These are phyloP conservation scores for Pterulicium gracile DNA, from an alignment of 1,284 basidiomycete species.

Conservation along the genomic window DNA sequence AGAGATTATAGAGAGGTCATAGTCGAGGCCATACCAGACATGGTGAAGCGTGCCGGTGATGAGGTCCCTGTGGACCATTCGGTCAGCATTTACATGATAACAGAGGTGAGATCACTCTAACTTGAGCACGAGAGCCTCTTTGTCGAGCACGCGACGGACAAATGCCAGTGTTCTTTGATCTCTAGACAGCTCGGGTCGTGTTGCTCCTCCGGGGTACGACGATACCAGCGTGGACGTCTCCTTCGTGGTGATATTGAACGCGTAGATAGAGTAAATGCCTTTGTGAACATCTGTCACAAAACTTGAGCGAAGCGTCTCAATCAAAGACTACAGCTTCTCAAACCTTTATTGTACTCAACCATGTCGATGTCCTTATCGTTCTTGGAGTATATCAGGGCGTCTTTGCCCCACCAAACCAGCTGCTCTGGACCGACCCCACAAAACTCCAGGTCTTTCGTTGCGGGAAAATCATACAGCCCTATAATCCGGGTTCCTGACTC, in stretches of 20 bases:
- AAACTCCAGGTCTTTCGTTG: conserved; percentile 39
- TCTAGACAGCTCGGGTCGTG: conserved; percentile 56
- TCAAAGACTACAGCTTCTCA: background rate
- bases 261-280: conserved; percentile 62
- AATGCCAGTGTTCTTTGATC: conserved; percentile 62
- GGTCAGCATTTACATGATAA: too few species aligned
- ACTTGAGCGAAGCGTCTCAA: conserved; percentile 1
- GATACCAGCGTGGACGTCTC: conserved; percentile 39
- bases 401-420: conserved; percentile 46
- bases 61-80: conserved; percentile 43
- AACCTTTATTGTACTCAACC: conserved; percentile 60
- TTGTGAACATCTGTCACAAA: conserved; percentile 44
- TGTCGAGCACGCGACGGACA: conserved; percentile 61
- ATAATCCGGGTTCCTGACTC: conserved; percentile 45
- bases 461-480: conserved; percentile 42
- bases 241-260: conserved; percentile 46
- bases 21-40: conserved; percentile 57
- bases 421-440: conserved; percentile 64
- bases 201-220: conserved; percentile 55
- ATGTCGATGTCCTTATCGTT: conserved; percentile 38
- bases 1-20: conserved; percentile 51
- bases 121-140: conserved; percentile 50
- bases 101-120: too few species aligned
- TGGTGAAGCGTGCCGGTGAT: conserved; percentile 50
- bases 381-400: conserved; percentile 52